Evolutionary conservation across 192 early-diverging fungal species (phyloP), one percentile per base, ranked within the genome.

Genomic region (Lobosporangium transversale): DNA sequence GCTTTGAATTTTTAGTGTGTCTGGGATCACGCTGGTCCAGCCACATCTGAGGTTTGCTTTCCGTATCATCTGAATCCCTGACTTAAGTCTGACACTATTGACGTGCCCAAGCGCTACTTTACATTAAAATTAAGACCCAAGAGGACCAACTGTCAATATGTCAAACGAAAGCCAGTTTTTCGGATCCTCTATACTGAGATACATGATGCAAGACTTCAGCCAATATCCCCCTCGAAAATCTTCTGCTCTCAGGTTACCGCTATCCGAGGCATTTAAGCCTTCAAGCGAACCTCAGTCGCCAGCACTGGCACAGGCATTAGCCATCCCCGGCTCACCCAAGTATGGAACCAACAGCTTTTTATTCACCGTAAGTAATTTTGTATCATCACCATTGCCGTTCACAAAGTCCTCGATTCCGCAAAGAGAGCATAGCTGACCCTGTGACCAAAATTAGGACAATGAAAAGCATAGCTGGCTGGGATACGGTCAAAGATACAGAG

Each of bases 361-460:
- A 35, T 70, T 56, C 23, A 62, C 59, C 12, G 68, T 70, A 56
- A 37, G 50, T 64, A 8, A 12, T 15, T 4, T 27, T 44, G 7
- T 20, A n/a, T n/a, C n/a, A n/a, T n/a, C n/a, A n/a, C n/a, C n/a
- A n/a, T n/a, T n/a, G n/a, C n/a, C n/a, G n/a, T n/a, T n/a, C n/a
- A n/a, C n/a, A n/a, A n/a, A n/a, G n/a, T n/a, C n/a, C n/a, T n/a
- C n/a, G n/a, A n/a, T n/a, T n/a, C n/a, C n/a, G n/a, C n/a, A n/a
- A n/a, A n/a, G n/a, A n/a, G n/a, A n/a, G n/a, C n/a, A n/a, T n/a
- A n/a, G n/a, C n/a, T n/a, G n/a, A n/a, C n/a, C n/a, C n/a, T n/a
- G n/a, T n/a, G n/a, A n/a, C n/a, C n/a, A n/a, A n/a, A 24, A 12
- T 17, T n/a, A 70, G 68, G 59, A 70, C 43, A 56, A 70, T 33